A percentile compares a stretch with the other conserved stretches of the same genome.
Conservation (phyloP, 805 yeast species). For the Dipodascus albidus region DNA sequence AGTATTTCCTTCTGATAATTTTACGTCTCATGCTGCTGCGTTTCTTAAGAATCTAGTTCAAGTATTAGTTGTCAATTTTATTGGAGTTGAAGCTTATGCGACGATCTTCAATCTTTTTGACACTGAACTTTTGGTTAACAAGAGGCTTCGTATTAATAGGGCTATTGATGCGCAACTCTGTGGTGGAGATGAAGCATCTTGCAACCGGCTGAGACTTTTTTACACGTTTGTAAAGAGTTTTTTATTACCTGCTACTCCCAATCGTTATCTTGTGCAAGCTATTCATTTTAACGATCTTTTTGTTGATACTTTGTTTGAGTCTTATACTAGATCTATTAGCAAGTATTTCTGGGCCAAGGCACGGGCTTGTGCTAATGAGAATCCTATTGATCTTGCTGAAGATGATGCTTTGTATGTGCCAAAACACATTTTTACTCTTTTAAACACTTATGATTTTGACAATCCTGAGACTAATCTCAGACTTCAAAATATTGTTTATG, state of each 20-base stretch:
- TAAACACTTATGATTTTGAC: conserved; percentile 16
- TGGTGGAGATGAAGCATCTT: conserved; percentile 24
- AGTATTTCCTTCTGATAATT: conserved; percentile 14
- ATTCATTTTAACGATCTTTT: conserved; percentile 20
- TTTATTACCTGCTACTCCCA: conserved; percentile 16
- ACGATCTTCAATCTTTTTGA: conserved; percentile 12
- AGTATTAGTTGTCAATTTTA: conserved; percentile 13
- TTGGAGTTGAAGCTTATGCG: conserved; percentile 18
- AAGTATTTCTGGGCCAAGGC: conserved; percentile 20
- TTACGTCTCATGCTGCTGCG: conserved; percentile 8
- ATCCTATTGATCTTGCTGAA: conserved; percentile 5
- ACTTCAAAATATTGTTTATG: conserved; percentile 12
- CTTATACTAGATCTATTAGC: conserved; percentile 7
- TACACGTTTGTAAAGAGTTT: conserved; percentile 19
- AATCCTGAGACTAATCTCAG: conserved; percentile 16
- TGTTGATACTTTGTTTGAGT: conserved; percentile 9
- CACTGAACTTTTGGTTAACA: conserved; percentile 9
- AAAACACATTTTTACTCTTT: conserved; percentile 9
- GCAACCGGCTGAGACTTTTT: conserved; percentile 17
- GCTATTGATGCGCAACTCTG: conserved; percentile 28
- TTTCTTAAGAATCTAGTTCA: conserved; percentile 9
- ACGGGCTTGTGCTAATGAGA: conserved; percentile 3
- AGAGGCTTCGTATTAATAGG: conserved; percentile 12
- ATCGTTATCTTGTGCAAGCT: conserved; percentile 20
- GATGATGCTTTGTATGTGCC: conserved; percentile 9